Percentiles rank a stretch among this genome's conserved stretches.
phyloP scores from a whole-genome alignment of 345 rosid species.

The Populus pruinosa region DNA sequence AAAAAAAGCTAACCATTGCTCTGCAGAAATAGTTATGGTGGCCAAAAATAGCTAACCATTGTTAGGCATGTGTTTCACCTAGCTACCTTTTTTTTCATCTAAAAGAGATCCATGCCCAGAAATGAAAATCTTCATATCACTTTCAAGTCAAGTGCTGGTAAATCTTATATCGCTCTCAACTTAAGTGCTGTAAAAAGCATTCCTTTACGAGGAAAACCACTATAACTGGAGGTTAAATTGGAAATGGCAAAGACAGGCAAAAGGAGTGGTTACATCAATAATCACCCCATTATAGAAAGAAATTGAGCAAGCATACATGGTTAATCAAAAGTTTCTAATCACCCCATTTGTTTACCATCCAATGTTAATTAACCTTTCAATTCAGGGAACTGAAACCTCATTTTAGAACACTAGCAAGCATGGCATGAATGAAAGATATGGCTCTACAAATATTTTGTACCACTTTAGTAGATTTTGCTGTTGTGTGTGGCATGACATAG shows the following conservation, averaged over 20 bases:
- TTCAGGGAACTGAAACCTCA: no score
- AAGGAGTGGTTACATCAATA: not conserved
- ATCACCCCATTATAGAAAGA: not conserved
- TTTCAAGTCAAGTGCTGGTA: not conserved
- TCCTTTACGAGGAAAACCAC: not conserved
- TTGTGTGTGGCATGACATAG: not conserved
- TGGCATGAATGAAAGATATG: no score
- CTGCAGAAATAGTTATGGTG: no score
- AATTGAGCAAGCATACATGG: not conserved
- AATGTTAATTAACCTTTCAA: not conserved
- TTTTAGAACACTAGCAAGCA: no score
- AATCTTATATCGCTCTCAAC: not conserved
- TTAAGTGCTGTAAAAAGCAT: not conserved
- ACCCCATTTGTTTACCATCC: not conserved
- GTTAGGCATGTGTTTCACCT: not conserved
- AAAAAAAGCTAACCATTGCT: no score
- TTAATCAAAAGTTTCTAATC: not conserved
- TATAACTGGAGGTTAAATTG: not conserved
- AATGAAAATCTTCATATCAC: conserved; percentile 9
- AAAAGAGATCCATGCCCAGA: conserved; percentile 3
- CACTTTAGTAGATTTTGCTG: not conserved
- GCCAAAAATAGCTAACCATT: not conserved
- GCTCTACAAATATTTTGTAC: not conserved
- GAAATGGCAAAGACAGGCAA: conserved; percentile 6
- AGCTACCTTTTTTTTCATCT: not conserved